phyloP scores from a whole-genome alignment of 176 grass and related monocot genomes.

The Rhynchospora tenuis region DNA sequence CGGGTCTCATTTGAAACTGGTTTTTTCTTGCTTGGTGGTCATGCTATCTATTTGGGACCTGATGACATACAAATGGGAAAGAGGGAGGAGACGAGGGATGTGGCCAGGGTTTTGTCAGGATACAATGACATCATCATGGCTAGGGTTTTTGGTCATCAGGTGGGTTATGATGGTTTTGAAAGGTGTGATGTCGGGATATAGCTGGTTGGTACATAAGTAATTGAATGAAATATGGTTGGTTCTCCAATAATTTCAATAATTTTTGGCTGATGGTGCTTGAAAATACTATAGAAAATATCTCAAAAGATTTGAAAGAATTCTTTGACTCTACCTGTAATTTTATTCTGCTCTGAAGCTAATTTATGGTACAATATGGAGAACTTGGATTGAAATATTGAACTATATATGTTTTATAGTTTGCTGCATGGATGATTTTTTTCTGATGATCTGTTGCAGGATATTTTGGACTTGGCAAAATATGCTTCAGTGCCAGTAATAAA shows the following conservation, averaged over 20 bases:
- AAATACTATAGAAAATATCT: not conserved
- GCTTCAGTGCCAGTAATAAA: slow-evolving; percentile 88
- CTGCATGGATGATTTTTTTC: not conserved
- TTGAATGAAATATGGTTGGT: not conserved
- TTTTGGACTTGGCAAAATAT: slow-evolving; percentile 89
- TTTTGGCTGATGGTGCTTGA: not conserved
- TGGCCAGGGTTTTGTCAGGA: slow-evolving; percentile 87
- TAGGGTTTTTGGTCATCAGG: slow-evolving; percentile 80
- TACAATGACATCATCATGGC: slow-evolving; percentile 99
- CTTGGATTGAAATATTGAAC: not conserved
- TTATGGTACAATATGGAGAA: not conserved
- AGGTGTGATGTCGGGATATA: not conserved
- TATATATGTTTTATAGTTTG: not conserved
- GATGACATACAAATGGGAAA: slow-evolving; percentile 99
- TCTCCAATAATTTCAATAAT: not conserved
- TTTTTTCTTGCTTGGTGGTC: slow-evolving; percentile 90
- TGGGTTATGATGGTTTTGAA: slow-evolving; percentile 20
- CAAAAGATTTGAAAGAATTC: not conserved
- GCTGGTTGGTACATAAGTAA: not conserved
- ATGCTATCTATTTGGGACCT: slow-evolving; percentile 84
- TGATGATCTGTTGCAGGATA: slow-evolving; percentile 59
- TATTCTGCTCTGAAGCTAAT: not conserved
- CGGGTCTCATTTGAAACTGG: slow-evolving; percentile 97
- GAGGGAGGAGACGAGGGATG: slow-evolving; percentile 92
- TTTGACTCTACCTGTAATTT: not conserved